These are phyloP conservation scores for Borealophlyctis nickersoniae DNA, from an alignment of 192 early-diverging fungal species.

Conservation along the genomic window DNA sequence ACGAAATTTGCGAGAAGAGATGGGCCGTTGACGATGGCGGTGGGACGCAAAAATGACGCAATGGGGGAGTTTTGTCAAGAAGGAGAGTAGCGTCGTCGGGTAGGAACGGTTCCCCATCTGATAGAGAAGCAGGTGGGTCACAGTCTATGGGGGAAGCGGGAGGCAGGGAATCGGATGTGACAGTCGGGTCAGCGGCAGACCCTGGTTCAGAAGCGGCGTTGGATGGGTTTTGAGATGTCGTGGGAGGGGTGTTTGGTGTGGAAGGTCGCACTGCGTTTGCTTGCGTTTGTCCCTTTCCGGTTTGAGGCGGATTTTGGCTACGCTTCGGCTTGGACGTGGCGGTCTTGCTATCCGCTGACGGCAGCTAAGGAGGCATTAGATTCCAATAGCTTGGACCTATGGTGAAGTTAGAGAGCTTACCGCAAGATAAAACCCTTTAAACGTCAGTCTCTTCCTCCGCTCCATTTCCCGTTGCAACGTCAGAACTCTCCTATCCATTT, in stretches of 20 bases:
- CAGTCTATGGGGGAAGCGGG: too few species aligned
- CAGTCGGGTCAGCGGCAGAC: neutral
- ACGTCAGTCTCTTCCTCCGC: slow-evolving; percentile 19
- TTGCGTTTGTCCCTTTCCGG: too few species aligned
- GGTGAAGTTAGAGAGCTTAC: neutral
- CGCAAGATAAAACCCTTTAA: slow-evolving; percentile 29
- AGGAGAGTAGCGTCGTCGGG: slow-evolving; percentile 4
- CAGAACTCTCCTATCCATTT: slow-evolving; percentile 29
- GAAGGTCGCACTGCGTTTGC: neutral
- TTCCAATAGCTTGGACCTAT: neutral
- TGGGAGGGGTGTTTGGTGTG: neutral
- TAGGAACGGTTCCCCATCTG: neutral
- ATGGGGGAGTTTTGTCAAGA: neutral
- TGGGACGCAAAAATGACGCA: slow-evolving; percentile 33
- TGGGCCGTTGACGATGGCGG: slow-evolving; percentile 27
- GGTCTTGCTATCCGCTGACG: neutral
- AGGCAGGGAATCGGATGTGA: neutral
- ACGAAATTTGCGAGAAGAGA: slow-evolving; percentile 27
- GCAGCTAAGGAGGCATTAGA: neutral
- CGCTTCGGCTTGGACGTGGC: neutral
- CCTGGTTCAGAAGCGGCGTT: neutral
- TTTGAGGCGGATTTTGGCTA: neutral
- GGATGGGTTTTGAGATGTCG: neutral
- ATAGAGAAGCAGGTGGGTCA: too few species aligned
- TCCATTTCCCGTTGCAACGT: slow-evolving; percentile 35